Evolutionary conservation across 1,139 yeast species (phyloP), one percentile per base, ranked within the genome.

Genomic region (Eremothecium gossypii): DNA sequence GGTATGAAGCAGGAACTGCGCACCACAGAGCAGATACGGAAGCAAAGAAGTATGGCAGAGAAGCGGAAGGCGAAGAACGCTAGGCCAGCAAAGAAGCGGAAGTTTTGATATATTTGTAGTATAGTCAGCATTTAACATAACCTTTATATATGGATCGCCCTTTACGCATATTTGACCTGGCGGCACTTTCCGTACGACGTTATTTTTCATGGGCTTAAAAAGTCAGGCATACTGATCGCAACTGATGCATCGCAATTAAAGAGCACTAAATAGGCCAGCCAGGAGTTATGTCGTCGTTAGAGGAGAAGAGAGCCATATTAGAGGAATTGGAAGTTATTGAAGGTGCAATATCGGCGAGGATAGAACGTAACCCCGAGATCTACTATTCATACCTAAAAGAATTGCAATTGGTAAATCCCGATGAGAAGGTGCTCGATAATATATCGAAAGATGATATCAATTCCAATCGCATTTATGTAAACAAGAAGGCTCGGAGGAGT

Each of bases 61-160:
- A 73, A 84, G 66, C 74, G 82, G 51, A 76, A 73, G 57, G 91
- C 79, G 8, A 91, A 91, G 76, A 91, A 87, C 54, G 95, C 84
- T 8, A 77, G 96, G 57, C 95, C 95, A n/a, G 47, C 67, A 8
- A 74, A 70, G 54, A 74, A 63, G 56, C 63, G 70, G 45, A 55
- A 55, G 46, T 44, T 26, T 32, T 45, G 38, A 43, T 10, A n/a
- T 26, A 11, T 20, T 17, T 17, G 23, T 17, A 17, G 23, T 17
- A 17, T 17, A 17, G 23, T 17, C 23, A 17, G 23, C 28, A 12
- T 11, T 10, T 17, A 26, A 28, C n/a, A 20, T 12, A 8, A 4
- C n/a, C n/a, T 17, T 7, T 17, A 13, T 13, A 27, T 17, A 17
- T 6, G 6, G 3, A 17, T 17, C 5, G 23, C 23, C 23, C 23